Conservation (phyloP, 176 grass and related monocot genomes). For the Tillandsia leiboldiana region DNA sequence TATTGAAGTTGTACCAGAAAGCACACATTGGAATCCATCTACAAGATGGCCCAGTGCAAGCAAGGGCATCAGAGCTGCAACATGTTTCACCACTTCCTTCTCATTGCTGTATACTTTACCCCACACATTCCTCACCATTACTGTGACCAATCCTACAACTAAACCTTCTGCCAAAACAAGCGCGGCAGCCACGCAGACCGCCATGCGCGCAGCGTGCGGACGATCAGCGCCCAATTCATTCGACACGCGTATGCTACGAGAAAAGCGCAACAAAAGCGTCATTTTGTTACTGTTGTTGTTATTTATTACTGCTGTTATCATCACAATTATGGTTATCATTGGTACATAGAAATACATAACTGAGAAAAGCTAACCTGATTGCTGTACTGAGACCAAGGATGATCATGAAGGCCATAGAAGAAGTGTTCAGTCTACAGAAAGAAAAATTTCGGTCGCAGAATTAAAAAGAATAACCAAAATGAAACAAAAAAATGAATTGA, state of each 20-base stretch:
- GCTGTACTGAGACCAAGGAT: slow-evolving; percentile 44
- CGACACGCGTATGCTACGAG: slow-evolving; percentile 46
- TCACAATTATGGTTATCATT: neutral
- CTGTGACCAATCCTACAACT: slow-evolving; percentile 27
- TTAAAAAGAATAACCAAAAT: neutral
- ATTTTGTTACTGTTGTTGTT: neutral
- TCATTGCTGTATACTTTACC: slow-evolving; percentile 36
- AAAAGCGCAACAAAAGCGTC: neutral
- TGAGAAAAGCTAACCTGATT: slow-evolving; percentile 29
- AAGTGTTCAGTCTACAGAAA: slow-evolving; percentile 34
- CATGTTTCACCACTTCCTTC: slow-evolving; percentile 20
- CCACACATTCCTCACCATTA: slow-evolving; percentile 28
- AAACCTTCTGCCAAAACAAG: slow-evolving; percentile 32
- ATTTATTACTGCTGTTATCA: neutral
- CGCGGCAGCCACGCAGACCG: slow-evolving; percentile 20
- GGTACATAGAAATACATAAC: neutral
- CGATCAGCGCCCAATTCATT: slow-evolving; percentile 56
- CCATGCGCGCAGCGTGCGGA: slow-evolving; percentile 27
- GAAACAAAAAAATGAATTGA: neutral
- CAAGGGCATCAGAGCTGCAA: slow-evolving; percentile 37
- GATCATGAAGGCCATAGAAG: slow-evolving; percentile 42
- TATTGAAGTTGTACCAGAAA: slow-evolving; percentile 29
- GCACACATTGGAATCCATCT: slow-evolving; percentile 42
- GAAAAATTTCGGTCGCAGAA: neutral
- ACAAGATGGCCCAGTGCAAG: slow-evolving; percentile 41